A percentile compares a stretch with the other conserved stretches of the same genome.
Conservation (phyloP, 495 filamentous ascomycete genomes). For the Aspergillus hancockii region DNA sequence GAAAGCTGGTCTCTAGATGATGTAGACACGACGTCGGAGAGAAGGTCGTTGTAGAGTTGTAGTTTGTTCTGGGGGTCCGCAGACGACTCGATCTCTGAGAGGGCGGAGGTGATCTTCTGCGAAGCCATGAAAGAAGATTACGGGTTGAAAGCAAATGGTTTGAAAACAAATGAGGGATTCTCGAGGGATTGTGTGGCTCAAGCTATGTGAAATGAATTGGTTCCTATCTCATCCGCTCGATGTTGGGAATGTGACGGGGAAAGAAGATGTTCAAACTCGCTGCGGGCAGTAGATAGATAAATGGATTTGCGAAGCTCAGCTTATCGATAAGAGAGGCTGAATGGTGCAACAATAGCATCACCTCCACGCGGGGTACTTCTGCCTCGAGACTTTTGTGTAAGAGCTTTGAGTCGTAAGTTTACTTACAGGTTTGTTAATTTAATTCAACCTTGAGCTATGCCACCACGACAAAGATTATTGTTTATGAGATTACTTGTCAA, state of each 20-base stretch:
- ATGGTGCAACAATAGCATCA: conserved; percentile 1
- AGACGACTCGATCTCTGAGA: conserved; percentile 55
- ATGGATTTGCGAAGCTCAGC: conserved; percentile 7
- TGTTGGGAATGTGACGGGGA: conserved; percentile 7
- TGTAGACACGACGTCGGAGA: conserved; percentile 60
- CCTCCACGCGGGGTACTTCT: not conserved
- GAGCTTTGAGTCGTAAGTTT: not conserved
- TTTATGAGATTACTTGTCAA: not conserved
- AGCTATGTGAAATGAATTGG: conserved; percentile 4
- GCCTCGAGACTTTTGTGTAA: not conserved
- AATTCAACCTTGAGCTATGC: not conserved
- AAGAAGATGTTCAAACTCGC: conserved; percentile 4
- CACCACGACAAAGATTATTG: not conserved
- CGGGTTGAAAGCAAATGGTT: not conserved
- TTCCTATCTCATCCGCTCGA: conserved; percentile 4
- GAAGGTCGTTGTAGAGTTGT: conserved; percentile 64
- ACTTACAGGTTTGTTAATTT: too few relatives aligned
- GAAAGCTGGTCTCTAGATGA: conserved; percentile 56
- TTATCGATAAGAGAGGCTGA: conserved; percentile 36
- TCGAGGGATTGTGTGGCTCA: conserved; percentile 3
- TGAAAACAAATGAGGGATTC: too few relatives aligned
- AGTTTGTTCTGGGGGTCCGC: conserved; percentile 54
- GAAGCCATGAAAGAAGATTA: conserved; percentile 53
- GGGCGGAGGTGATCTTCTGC: conserved; percentile 54
- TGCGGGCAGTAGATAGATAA: not conserved